Evolutionary conservation across 2,329 filamentous ascomycete species (phyloP).

Genomic region (Botrytis galanthina): DNA sequence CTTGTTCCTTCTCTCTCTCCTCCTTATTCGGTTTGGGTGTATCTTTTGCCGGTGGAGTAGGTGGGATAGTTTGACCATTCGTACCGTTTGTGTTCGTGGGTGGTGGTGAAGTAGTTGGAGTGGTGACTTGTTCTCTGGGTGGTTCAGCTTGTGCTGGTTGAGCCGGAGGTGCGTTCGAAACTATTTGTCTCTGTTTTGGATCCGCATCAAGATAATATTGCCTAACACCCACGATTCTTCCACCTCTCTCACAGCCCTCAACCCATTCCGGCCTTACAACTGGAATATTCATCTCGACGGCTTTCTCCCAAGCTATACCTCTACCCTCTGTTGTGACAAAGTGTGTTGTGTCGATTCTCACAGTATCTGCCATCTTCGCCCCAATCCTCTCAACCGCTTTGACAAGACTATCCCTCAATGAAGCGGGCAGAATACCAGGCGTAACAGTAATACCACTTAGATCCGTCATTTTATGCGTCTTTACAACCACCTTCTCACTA

Average conservation of each 20-base stretch:
- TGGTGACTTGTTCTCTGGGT: constrained; percentile 25
- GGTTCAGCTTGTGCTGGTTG: constrained; percentile 26
- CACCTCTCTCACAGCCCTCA: constrained; percentile 90
- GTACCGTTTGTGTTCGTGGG: constrained; percentile 31
- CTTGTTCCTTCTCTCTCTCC: constrained; percentile 32
- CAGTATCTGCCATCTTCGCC: constrained; percentile 83
- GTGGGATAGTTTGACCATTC: constrained; percentile 32
- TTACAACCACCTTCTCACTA: constrained; percentile 79
- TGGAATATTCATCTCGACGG: constrained; percentile 95
- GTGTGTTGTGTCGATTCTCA: constrained; percentile 96
- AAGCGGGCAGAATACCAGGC: constrained; percentile 75
- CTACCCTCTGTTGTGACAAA: constrained; percentile 95
- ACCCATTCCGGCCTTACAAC: constrained; percentile 97
- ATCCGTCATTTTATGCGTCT: constrained; percentile 98
- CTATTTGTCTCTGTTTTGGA: constrained; percentile 39
- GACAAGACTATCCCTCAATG: constrained; percentile 69
- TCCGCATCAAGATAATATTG: constrained; percentile 95
- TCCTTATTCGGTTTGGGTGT: constrained; percentile 27
- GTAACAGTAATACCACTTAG: constrained; percentile 93
- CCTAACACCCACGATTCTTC: constrained; percentile 87
- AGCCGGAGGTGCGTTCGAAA: constrained; percentile 23
- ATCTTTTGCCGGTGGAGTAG: constrained; percentile 37
- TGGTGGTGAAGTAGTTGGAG: constrained; percentile 28
- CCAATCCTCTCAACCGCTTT: constrained; percentile 83
- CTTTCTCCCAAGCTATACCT: constrained; percentile 91